A percentile compares a stretch with the other conserved stretches of the same genome.
phyloP scores from a whole-genome alignment of 306 rosid genomes.

The Geum urbanum region DNA sequence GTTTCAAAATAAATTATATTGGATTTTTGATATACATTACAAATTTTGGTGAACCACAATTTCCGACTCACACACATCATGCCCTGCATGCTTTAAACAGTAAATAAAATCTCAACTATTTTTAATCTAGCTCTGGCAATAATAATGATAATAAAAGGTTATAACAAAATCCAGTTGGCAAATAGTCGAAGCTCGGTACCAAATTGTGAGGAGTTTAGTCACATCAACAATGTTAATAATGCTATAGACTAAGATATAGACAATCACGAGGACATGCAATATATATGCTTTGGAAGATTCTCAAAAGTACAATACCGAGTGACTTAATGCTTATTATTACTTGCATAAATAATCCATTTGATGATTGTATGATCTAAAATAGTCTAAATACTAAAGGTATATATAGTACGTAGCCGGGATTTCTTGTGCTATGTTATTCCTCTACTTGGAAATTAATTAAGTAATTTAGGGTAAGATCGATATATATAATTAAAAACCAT shows the following conservation, averaged over 20 bases:
- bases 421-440: not conserved
- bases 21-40: too few relatives aligned
- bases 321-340: not conserved
- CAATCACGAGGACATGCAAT: constrained; percentile 12
- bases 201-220: not conserved
- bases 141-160: not conserved
- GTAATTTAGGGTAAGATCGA: not conserved
- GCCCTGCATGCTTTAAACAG: not conserved
- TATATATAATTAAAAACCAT: not conserved
- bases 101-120: not conserved
- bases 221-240: not conserved
- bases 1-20: too few relatives aligned
- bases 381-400: not conserved
- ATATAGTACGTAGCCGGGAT: not conserved
- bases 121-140: not conserved
- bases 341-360: not conserved
- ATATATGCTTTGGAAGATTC: constrained; percentile 4
- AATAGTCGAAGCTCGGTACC: constrained; percentile 5
- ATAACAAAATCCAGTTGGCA: constrained; percentile 9
- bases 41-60: too few relatives aligned
- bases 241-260: not conserved
- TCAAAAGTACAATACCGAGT: not conserved
- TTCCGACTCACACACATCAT: not conserved
- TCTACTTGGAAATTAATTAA: constrained; percentile 2
- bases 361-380: not conserved